A percentile compares a stretch with the other conserved stretches of the same genome.
phyloP scores from a whole-genome alignment of 1,139 yeast genomes.

The Blastobotrys arbuscula region DNA sequence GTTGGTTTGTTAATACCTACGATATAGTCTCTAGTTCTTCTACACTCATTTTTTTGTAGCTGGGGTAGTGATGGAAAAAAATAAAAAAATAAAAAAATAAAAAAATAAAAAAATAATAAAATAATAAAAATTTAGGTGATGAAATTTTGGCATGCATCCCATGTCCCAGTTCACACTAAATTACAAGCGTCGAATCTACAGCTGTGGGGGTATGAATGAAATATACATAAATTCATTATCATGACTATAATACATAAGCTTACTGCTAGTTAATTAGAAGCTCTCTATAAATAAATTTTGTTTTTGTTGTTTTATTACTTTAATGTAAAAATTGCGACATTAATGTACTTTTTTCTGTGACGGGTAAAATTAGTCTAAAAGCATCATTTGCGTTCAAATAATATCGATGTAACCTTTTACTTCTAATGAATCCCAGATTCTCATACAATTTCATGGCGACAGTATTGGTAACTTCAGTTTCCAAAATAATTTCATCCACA shows the following conservation, averaged over 20 bases:
- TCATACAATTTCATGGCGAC: constrained; percentile 80
- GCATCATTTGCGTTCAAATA: constrained; percentile 93
- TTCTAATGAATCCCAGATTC: constrained; percentile 76
- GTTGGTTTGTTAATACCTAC: background rate
- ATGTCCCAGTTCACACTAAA: too few relatives aligned
- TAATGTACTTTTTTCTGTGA: constrained; percentile 46
- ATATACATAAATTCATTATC: too few relatives aligned
- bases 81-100: background rate
- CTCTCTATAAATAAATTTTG: background rate
- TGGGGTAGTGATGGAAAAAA: background rate
- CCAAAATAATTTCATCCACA: constrained; percentile 86
- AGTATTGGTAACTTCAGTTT: constrained; percentile 78
- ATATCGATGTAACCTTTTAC: constrained; percentile 77
- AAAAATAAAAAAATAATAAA: background rate
- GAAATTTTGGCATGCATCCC: too few relatives aligned
- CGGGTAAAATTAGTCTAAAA: constrained; percentile 65
- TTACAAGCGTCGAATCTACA: too few relatives aligned
- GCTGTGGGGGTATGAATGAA: background rate
- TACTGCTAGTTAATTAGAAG: background rate
- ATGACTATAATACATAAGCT: too few relatives aligned
- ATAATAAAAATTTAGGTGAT: background rate
- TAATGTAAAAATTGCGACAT: constrained; percentile 35
- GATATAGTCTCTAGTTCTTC: background rate
- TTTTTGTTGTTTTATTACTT: background rate
- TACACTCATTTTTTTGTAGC: background rate